Evolutionary conservation across 2,329 filamentous ascomycete species (phyloP).

Genomic region (Ampelomyces quisqualis): DNA sequence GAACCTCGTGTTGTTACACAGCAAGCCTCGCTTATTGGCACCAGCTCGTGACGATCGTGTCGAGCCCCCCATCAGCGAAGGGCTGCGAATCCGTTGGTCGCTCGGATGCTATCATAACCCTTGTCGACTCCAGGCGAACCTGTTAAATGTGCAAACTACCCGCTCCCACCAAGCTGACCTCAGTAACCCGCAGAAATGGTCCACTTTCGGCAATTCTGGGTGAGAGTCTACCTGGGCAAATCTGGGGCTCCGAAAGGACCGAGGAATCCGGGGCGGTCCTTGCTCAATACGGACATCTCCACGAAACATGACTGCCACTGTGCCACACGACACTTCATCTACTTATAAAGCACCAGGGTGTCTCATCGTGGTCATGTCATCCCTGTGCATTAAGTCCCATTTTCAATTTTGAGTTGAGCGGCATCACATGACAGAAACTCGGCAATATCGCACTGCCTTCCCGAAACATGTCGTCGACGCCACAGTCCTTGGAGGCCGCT

Average conservation of each 20-base stretch:
- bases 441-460: too few species aligned
- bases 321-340: conserved; percentile 12
- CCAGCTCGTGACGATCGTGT: conserved; percentile 27
- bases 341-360: conserved; percentile 28
- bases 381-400: too few species aligned
- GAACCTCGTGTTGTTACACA: too few species aligned
- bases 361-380: conserved; percentile 1
- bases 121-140: too few species aligned
- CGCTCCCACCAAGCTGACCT: too few species aligned
- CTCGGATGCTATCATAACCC: conserved; percentile 1
- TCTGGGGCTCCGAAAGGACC: conserved; percentile 20
- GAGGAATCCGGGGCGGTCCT: conserved; percentile 27
- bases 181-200: conserved; percentile 12
- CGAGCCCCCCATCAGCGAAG: conserved; percentile 9
- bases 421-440: too few species aligned
- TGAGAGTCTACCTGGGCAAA: conserved; percentile 10
- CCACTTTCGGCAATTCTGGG: conserved; percentile 8
- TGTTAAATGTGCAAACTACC: conserved; percentile 14
- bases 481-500: conserved; percentile 20
- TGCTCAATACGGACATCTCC: conserved; percentile 14
- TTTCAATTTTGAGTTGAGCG: neutral
- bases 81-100: conserved; percentile 3
- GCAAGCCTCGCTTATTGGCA: conserved; percentile 15
- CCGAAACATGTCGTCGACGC: conserved; percentile 27
- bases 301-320: conserved; percentile 13